Evolutionary conservation across 306 rosid genomes (phyloP), one percentile per base, ranked within the genome.

Genomic region (Hippophae gyantsensis): DNA sequence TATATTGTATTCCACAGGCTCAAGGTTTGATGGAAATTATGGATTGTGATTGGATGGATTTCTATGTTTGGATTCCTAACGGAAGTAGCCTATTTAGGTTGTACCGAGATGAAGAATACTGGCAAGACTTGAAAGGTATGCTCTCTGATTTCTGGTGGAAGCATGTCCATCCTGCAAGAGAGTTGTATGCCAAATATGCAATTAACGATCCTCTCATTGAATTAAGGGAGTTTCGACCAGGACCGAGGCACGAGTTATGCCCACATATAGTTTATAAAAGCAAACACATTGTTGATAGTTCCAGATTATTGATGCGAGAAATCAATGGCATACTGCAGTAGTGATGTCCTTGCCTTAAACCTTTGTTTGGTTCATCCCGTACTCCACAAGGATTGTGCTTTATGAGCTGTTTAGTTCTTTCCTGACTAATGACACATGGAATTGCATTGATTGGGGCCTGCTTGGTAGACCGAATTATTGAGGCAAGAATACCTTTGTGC

Each of bases 11-110:
- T 64, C 97, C 97, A 32, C 97, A 89, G 69, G 92, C 89, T 69
- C 97, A 89, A 63, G 95, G 97, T 65, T 76, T 89, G 70, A 86
- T 89, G 95, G 95, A 86, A 81, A 86, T 89, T 65, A 66, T 81
- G 56, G 92, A 81, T 58, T 79, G 79, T 65, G 95, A 89, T 63
- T 89, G 90, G 95, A 81, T 85, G 97, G 89, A 89, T 67, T 83
- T 83, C 54, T 86, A 83, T 83, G 81, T 83, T 74, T 89, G 97
- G 95, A 89, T 92, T 58, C 81, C 84, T 41, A 81, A 86, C 48
- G 95, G 97, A 23, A 89, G 97, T 67, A 83, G 92, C 74, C 62
- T 86, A 38, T 86, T 89, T 74, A 76, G 89, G 72, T 6, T 89
- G 61, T 27, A 81, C 53, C 81, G 81, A 27, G 87, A 83, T 69